Conservation (phyloP, 495 filamentous ascomycete genomes). For the Hypomontagnella submonticulosa region DNA sequence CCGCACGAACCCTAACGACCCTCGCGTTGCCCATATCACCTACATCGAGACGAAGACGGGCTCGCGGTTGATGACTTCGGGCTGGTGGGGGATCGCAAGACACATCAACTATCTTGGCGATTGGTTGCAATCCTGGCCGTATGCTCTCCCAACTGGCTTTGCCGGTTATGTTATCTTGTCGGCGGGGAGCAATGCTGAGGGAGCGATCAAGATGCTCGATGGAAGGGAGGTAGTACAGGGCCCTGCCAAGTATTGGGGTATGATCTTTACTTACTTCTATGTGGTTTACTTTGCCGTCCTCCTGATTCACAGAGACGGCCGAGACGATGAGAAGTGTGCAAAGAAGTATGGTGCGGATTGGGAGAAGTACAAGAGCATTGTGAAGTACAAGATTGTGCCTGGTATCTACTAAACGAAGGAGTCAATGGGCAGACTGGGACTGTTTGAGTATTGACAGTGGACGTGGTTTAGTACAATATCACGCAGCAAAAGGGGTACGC, state of each 20-base stretch:
- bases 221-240: constrained; percentile 73
- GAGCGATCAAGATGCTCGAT: constrained; percentile 66
- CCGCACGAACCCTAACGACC: constrained; percentile 87
- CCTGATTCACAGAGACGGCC: constrained; percentile 87
- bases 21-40: constrained; percentile 79
- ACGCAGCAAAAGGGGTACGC: neutral
- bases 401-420: constrained; percentile 75
- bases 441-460: neutral
- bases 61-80: constrained; percentile 80
- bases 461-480: no score
- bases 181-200: constrained; percentile 57
- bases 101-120: constrained; percentile 99
- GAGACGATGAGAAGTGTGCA: constrained; percentile 93
- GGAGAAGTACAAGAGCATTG: constrained; percentile 86
- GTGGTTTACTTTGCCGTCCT: constrained; percentile 91
- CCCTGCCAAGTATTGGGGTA: constrained; percentile 81
- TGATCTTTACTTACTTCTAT: constrained; percentile 94
- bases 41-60: constrained; percentile 89
- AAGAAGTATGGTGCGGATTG: constrained; percentile 95
- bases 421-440: neutral
- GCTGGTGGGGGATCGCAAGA: constrained; percentile 93
- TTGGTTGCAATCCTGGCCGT: constrained; percentile 94
- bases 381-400: constrained; percentile 88
- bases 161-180: constrained; percentile 77
- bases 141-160: constrained; percentile 87